phyloP scores from a whole-genome alignment of 495 filamentous ascomycete genomes.

The Penicillium cataractarum region DNA sequence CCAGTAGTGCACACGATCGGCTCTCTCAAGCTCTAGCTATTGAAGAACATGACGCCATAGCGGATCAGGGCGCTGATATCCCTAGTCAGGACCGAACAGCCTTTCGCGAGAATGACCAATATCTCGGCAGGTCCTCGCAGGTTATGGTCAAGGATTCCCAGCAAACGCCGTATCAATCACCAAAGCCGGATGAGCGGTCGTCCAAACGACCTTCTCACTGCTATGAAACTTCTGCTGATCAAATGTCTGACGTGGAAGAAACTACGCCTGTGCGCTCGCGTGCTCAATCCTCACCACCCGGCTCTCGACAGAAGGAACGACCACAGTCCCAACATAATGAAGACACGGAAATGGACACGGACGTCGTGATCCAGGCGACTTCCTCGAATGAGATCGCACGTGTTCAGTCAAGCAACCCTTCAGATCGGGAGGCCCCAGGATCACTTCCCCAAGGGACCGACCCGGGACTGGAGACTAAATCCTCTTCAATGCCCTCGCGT shows the following conservation, averaged over 20 bases:
- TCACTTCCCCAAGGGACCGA: slow-evolving; percentile 6
- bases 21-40: slow-evolving; percentile 47
- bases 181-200: slow-evolving; percentile 1
- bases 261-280: slow-evolving; percentile 35
- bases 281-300: slow-evolving; percentile 33
- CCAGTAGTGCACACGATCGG: slow-evolving; percentile 41
- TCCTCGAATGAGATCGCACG: slow-evolving; percentile 14
- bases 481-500: slow-evolving; percentile 48
- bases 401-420: slow-evolving; percentile 23
- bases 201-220: slow-evolving; percentile 4
- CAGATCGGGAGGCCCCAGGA: slow-evolving; percentile 1
- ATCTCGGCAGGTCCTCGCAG: slow-evolving; percentile 37
- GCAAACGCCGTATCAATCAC: slow-evolving; percentile 37
- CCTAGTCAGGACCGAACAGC: slow-evolving; percentile 7
- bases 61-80: slow-evolving; percentile 1
- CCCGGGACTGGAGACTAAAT: slow-evolving; percentile 28
- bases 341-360: neutral
- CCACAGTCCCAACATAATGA: neutral
- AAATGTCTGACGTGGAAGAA: slow-evolving; percentile 25
- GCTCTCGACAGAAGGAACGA: slow-evolving; percentile 12
- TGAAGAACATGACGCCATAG: slow-evolving; percentile 19
- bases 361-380: neutral
- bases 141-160: slow-evolving; percentile 54
- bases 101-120: slow-evolving; percentile 12
- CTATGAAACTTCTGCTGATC: slow-evolving; percentile 18